These are phyloP conservation scores for Prunus mongolica DNA, from an alignment of 306 rosid species.

Conservation along the genomic window DNA sequence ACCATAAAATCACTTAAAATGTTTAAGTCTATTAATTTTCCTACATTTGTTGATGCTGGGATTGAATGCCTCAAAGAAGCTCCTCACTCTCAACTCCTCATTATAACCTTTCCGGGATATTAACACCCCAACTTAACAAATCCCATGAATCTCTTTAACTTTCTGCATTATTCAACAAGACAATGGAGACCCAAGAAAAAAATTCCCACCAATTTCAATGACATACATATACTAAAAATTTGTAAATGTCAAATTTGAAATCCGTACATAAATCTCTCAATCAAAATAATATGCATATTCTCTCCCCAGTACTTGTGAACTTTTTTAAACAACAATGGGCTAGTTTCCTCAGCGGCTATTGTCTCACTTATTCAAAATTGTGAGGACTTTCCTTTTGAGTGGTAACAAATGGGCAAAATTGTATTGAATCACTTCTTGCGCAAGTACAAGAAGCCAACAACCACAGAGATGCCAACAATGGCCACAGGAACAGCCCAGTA, in stretches of 20 bases:
- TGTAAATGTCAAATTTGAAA: neutral
- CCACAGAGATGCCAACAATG: slow-evolving; percentile 50
- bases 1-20: too few relatives aligned
- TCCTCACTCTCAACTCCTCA: too few relatives aligned
- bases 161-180: neutral
- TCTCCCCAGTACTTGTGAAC: neutral
- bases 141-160: too few relatives aligned
- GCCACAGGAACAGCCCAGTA: slow-evolving; percentile 60
- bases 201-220: neutral
- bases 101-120: too few relatives aligned
- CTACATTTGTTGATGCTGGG: too few relatives aligned
- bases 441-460: slow-evolving; percentile 47
- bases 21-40: too few relatives aligned
- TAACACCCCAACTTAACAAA: too few relatives aligned
- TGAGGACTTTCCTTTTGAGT: slow-evolving; percentile 6
- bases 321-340: slow-evolving; percentile 1
- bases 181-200: neutral
- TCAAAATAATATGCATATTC: neutral
- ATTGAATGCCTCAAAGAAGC: too few relatives aligned
- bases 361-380: slow-evolving; percentile 37
- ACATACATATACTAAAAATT: neutral
- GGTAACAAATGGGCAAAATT: slow-evolving; percentile 8
- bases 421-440: slow-evolving; percentile 43
- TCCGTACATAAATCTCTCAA: slow-evolving; percentile 23
- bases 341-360: slow-evolving; percentile 6